These are phyloP conservation scores for Boletus sensibilis DNA, from an alignment of 768 basidiomycete species.

Conservation along the genomic window DNA sequence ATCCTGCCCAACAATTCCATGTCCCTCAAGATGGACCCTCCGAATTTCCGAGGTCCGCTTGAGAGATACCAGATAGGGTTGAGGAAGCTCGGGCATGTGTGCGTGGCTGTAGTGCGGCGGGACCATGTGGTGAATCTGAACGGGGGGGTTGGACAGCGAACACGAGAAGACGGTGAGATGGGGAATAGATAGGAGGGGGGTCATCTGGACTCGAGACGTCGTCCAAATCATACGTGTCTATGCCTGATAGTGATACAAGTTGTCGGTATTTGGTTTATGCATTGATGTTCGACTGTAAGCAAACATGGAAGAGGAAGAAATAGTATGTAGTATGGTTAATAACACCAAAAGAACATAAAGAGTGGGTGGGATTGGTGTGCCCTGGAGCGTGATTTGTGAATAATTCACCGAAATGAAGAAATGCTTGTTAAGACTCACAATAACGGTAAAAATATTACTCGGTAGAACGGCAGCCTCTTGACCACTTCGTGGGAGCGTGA, in stretches of 20 bases:
- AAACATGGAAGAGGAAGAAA: slow-evolving; percentile 47
- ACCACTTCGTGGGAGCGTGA: slow-evolving; percentile 48
- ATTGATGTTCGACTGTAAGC: slow-evolving; percentile 41
- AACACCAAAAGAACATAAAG: slow-evolving; percentile 59
- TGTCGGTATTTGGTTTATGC: slow-evolving; percentile 35
- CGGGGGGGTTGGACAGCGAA: slow-evolving; percentile 45
- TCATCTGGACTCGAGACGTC: slow-evolving; percentile 15
- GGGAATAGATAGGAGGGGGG: slow-evolving; percentile 54
- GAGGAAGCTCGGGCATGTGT: slow-evolving; percentile 27
- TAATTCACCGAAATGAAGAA: not conserved
- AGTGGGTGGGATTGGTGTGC: slow-evolving; percentile 52
- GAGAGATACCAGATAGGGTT: slow-evolving; percentile 36
- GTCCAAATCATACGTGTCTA: slow-evolving; percentile 28
- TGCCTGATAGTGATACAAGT: slow-evolving; percentile 40
- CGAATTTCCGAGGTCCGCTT: slow-evolving; percentile 53
- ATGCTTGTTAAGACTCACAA: slow-evolving; percentile 44
- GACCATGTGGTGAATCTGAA: slow-evolving; percentile 20
- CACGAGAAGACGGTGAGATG: slow-evolving; percentile 63
- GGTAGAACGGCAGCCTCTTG: slow-evolving; percentile 46
- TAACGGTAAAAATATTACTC: slow-evolving; percentile 49
- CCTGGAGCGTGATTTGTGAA: slow-evolving; percentile 37
- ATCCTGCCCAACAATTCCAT: slow-evolving; percentile 63
- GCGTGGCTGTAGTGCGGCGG: slow-evolving; percentile 18
- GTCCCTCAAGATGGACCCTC: slow-evolving; percentile 60
- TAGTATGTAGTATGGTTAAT: slow-evolving; percentile 49